Evolutionary conservation across 441 rosid species (phyloP).

Genomic region (Daphne laureola): DNA sequence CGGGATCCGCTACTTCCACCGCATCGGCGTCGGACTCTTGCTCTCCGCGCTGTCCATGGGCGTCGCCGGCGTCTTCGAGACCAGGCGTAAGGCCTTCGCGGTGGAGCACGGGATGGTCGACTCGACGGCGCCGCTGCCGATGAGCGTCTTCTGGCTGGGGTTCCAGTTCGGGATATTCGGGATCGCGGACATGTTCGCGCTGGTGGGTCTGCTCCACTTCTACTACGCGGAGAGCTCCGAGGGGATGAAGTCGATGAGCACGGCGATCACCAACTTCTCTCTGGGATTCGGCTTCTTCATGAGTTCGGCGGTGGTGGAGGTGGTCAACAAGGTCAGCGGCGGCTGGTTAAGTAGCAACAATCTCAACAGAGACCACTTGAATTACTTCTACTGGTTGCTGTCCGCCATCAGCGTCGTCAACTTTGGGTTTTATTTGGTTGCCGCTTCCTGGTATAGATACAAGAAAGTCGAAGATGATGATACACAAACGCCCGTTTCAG

Average conservation of each 20-base stretch:
- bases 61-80: conserved; percentile 46
- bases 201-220: conserved; percentile 54
- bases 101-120: conserved; percentile 41
- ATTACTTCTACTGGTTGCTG: conserved; percentile 53
- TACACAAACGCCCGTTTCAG: neutral
- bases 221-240: conserved; percentile 54
- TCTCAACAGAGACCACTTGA: conserved; percentile 45
- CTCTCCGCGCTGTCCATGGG: conserved; percentile 54
- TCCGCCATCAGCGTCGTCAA: conserved; percentile 40
- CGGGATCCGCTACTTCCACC: conserved; percentile 48
- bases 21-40: conserved; percentile 43
- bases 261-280: conserved; percentile 55
- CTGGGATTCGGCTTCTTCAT: conserved; percentile 48
- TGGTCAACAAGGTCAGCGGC: conserved; percentile 43
- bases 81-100: conserved; percentile 36
- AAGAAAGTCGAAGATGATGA: conserved; percentile 28
- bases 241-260: conserved; percentile 55
- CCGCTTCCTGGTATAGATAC: conserved; percentile 60
- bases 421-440: conserved; percentile 37
- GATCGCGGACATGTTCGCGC: conserved; percentile 53
- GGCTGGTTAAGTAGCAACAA: conserved; percentile 59
- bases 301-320: conserved; percentile 43
- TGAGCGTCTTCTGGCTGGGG: conserved; percentile 56
- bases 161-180: conserved; percentile 49
- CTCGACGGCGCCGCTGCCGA: conserved; percentile 39